These are phyloP conservation scores for Maudiozyma pseudohumilis DNA, from an alignment of 805 yeast genomes.

Conservation along the genomic window DNA sequence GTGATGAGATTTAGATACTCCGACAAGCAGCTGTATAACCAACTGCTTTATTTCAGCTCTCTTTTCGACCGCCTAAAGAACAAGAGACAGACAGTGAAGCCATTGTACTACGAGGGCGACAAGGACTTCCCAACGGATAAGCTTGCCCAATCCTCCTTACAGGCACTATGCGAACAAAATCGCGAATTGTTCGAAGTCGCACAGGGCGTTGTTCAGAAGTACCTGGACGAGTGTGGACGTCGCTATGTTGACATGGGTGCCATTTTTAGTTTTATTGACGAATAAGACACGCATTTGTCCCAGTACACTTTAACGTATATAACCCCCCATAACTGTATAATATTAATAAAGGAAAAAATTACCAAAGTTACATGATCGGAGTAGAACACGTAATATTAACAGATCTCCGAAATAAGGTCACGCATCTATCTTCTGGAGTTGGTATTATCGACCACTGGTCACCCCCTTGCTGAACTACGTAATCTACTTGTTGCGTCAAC, in stretches of 20 bases:
- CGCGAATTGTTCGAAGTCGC: slow-evolving; percentile 46
- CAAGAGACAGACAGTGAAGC: slow-evolving; percentile 45
- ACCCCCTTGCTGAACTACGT: too few relatives aligned
- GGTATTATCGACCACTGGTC: too few relatives aligned
- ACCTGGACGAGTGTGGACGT: slow-evolving; percentile 74
- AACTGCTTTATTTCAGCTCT: slow-evolving; percentile 66
- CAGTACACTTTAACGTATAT: too few relatives aligned
- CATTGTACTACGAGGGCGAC: slow-evolving; percentile 36
- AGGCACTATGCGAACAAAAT: slow-evolving; percentile 74
- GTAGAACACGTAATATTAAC: too few relatives aligned
- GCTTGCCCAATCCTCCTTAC: slow-evolving; percentile 42
- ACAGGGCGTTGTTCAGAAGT: slow-evolving; percentile 55
- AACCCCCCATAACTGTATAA: too few relatives aligned
- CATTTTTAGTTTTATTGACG: slow-evolving; percentile 57
- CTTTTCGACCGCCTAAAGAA: slow-evolving; percentile 78
- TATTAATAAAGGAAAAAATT: too few relatives aligned
- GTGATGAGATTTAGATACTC: slow-evolving; percentile 66
- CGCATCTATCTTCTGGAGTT: too few relatives aligned
- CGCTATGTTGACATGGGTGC: slow-evolving; percentile 78
- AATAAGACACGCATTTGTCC: too few relatives aligned
- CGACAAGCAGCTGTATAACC: slow-evolving; percentile 78
- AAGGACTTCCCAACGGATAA: slow-evolving; percentile 26
- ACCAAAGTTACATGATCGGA: too few relatives aligned
- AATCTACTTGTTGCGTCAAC: too few relatives aligned
- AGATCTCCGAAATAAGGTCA: too few relatives aligned